Percentiles rank a stretch among this genome's conserved stretches.
Evolutionary conservation across 208 protist genomes (phyloP).

Genomic region (Wallacemonas sp.): DNA sequence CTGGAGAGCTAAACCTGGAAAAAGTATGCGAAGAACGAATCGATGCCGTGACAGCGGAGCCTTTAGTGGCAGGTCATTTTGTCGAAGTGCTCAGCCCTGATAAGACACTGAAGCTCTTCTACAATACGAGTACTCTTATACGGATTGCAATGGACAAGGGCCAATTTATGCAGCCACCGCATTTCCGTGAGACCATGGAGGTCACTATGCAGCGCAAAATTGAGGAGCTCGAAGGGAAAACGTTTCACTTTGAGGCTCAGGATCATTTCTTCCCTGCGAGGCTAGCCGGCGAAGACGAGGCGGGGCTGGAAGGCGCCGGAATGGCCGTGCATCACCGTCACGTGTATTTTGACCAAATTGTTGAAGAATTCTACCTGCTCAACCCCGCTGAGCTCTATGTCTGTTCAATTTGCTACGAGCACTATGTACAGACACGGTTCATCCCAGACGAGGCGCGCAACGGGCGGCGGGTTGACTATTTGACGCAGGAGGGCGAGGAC

Average conservation of each 20-base stretch:
- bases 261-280: conserved; percentile 24
- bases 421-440: conserved; percentile 70
- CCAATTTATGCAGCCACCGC: conserved; percentile 85
- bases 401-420: conserved; percentile 77
- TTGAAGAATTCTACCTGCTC: conserved; percentile 82
- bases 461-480: conserved; percentile 27
- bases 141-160: conserved; percentile 78
- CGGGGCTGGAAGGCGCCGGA: too few relatives aligned
- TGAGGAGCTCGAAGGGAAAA: conserved; percentile 67
- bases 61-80: conserved; percentile 45
- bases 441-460: conserved; percentile 26
- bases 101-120: conserved; percentile 67
- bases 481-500: conserved; percentile 24
- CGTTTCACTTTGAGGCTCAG: conserved; percentile 57
- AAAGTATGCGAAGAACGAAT: conserved; percentile 63
- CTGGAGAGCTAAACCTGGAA: conserved; percentile 48
- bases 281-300: background rate
- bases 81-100: conserved; percentile 81
- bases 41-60: conserved; percentile 80
- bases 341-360: conserved; percentile 86
- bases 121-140: conserved; percentile 87
- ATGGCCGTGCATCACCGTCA: conserved; percentile 61
- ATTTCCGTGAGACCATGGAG: conserved; percentile 84
- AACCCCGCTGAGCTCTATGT: conserved; percentile 80
- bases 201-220: conserved; percentile 34